phyloP scores from a whole-genome alignment of 108 stramenopile genomes.

The Cyclotella kingstonii region DNA sequence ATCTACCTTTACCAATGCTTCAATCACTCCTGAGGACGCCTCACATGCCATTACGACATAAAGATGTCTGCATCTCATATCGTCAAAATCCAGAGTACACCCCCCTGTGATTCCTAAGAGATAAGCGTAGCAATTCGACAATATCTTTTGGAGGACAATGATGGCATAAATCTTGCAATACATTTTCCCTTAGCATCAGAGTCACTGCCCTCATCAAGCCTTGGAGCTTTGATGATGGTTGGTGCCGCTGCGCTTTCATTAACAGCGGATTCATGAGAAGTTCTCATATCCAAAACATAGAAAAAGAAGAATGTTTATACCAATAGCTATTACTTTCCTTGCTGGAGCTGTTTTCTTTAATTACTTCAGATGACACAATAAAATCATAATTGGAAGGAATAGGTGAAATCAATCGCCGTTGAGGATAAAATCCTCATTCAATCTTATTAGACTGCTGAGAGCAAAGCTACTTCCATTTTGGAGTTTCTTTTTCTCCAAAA shows the following conservation, averaged over 20 bases:
- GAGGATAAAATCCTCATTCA: too few species aligned
- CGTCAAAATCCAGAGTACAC: slow-evolving; percentile 20
- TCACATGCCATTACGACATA: slow-evolving; percentile 36
- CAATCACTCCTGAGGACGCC: slow-evolving; percentile 11
- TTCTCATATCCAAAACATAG: slow-evolving; percentile 1
- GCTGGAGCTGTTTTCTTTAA: neutral
- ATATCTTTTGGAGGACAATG: slow-evolving; percentile 32
- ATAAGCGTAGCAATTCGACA: slow-evolving; percentile 17
- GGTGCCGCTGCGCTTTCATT: slow-evolving; percentile 27
- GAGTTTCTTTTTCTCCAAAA: too few species aligned
- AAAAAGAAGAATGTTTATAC: too few species aligned
- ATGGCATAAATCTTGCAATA: slow-evolving; percentile 32
- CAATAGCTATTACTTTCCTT: too few species aligned
- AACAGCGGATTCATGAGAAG: slow-evolving; percentile 28
- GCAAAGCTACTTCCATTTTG: too few species aligned
- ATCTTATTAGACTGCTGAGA: too few species aligned
- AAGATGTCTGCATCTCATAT: slow-evolving; percentile 19
- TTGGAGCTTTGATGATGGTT: slow-evolving; percentile 13
- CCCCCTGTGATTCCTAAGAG: slow-evolving; percentile 11
- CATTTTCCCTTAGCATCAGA: slow-evolving; percentile 10
- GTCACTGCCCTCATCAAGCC: slow-evolving; percentile 9
- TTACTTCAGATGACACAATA: slow-evolving; percentile 11
- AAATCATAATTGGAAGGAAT: slow-evolving; percentile 20
- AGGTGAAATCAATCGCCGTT: too few species aligned
- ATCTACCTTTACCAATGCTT: slow-evolving; percentile 26